Evolutionary conservation across 2,329 filamentous ascomycete genomes (phyloP).

Genomic region (Penicillium sp.): DNA sequence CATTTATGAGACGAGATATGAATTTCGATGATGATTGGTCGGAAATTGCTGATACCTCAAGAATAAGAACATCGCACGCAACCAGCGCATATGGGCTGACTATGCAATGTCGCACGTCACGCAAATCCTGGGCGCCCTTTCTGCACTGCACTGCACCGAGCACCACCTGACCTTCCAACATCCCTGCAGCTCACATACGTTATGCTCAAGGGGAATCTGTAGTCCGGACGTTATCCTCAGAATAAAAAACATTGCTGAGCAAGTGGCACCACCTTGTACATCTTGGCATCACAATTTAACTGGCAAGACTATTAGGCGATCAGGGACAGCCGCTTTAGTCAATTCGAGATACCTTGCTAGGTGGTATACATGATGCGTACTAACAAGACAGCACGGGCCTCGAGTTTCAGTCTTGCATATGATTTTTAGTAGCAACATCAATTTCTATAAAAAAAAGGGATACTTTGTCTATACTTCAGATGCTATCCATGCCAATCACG

Average conservation of each 20-base stretch:
- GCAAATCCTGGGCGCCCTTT: constrained; percentile 5
- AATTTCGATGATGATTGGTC: neutral
- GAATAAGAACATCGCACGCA: constrained; percentile 6
- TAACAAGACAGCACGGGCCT: constrained; percentile 1
- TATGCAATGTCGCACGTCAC: constrained; percentile 20
- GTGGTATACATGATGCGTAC: neutral
- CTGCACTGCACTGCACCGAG: constrained; percentile 19
- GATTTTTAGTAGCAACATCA: neutral
- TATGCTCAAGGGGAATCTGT: constrained; percentile 9
- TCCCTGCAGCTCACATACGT: constrained; percentile 15
- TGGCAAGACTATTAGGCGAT: constrained; percentile 1
- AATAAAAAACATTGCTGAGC: too few relatives aligned
- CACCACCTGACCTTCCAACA: constrained; percentile 22
- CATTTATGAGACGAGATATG: constrained; percentile 3
- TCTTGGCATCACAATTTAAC: constrained; percentile 1
- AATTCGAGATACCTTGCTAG: neutral
- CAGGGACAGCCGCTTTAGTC: constrained; percentile 12
- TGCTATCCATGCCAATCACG: neutral
- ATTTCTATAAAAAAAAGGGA: neutral
- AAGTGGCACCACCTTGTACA: constrained; percentile 5
- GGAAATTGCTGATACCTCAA: neutral
- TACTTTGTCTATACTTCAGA: neutral
- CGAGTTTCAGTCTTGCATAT: neutral
- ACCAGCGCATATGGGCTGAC: constrained; percentile 8
- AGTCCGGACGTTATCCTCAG: neutral